A percentile compares a stretch with the other conserved stretches of the same genome.
Conservation (phyloP, 495 filamentous ascomycete species). For the Lophiotrema nucula region DNA sequence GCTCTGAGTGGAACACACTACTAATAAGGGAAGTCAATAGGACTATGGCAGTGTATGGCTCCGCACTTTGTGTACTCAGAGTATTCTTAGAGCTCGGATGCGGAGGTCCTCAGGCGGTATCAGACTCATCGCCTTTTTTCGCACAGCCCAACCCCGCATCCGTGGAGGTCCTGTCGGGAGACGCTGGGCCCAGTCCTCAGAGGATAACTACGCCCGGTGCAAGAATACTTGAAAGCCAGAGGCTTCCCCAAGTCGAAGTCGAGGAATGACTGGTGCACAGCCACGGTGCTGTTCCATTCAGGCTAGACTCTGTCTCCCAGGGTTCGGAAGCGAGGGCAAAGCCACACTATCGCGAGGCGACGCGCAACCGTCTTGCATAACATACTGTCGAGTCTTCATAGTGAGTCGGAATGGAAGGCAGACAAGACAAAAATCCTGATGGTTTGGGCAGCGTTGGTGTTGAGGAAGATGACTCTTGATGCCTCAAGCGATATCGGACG, state of each 20-base stretch:
- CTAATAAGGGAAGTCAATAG: no score
- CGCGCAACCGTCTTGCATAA: conserved; percentile 8
- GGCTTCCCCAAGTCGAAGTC: conserved; percentile 4
- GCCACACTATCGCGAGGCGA: conserved; percentile 10
- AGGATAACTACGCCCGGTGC: conserved; percentile 24
- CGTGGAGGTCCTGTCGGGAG: no score
- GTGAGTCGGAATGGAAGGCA: conserved; percentile 11
- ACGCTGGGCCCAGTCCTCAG: no score
- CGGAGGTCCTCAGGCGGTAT: neutral
- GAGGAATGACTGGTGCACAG: conserved; percentile 14
- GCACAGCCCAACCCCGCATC: neutral
- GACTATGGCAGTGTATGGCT: no score
- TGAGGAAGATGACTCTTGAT: conserved; percentile 12
- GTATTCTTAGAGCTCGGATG: neutral
- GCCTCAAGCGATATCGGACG: conserved; percentile 19
- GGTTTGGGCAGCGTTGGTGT: conserved; percentile 9
- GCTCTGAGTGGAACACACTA: neutral
- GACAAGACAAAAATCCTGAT: conserved; percentile 5
- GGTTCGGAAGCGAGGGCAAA: neutral
- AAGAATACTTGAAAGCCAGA: neutral
- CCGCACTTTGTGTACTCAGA: no score
- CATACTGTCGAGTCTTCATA: neutral
- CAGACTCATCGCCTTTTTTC: no score
- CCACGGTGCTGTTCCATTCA: conserved; percentile 4
- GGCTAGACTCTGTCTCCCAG: neutral